Conservation (phyloP, 78 protist genomes). For the Dictyostelium capitatum region DNA sequence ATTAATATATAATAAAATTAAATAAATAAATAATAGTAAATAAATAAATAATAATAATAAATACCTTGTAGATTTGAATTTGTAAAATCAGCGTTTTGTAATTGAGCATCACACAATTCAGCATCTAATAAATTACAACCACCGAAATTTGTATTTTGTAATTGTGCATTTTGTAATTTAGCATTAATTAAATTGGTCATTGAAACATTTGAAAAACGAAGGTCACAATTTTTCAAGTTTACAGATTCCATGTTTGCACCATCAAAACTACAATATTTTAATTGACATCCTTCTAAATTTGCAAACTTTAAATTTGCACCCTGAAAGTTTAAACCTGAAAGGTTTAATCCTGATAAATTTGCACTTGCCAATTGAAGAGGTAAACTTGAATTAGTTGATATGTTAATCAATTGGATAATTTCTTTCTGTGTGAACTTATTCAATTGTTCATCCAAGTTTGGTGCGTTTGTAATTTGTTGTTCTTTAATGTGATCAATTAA, state of each 20-base stretch:
- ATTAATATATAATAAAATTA: too few species aligned
- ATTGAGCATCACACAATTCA: slow-evolving; percentile 53
- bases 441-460: neutral
- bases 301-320: slow-evolving; percentile 67
- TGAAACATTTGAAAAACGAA: slow-evolving; percentile 56
- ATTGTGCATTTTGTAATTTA: slow-evolving; percentile 53
- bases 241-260: slow-evolving; percentile 63
- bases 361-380: slow-evolving; percentile 59
- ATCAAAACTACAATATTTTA: slow-evolving; percentile 38
- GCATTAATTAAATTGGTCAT: slow-evolving; percentile 30
- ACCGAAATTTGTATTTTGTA: slow-evolving; percentile 46
- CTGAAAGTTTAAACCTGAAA: slow-evolving; percentile 35
- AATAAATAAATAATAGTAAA: too few species aligned
- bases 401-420: slow-evolving; percentile 28
- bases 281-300: slow-evolving; percentile 53
- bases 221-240: slow-evolving; percentile 60
- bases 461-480: neutral
- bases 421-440: slow-evolving; percentile 62
- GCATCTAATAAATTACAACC: slow-evolving; percentile 62
- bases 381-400: neutral
- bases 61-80: slow-evolving; percentile 48
- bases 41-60: too few species aligned
- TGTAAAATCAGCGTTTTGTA: slow-evolving; percentile 77
- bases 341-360: slow-evolving; percentile 50
- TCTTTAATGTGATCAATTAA: slow-evolving; percentile 23